A percentile compares a stretch with the other conserved stretches of the same genome.
These are phyloP conservation scores for Plasmopara viticola DNA, from an alignment of 352 stramenopile genomes.

Conservation along the genomic window DNA sequence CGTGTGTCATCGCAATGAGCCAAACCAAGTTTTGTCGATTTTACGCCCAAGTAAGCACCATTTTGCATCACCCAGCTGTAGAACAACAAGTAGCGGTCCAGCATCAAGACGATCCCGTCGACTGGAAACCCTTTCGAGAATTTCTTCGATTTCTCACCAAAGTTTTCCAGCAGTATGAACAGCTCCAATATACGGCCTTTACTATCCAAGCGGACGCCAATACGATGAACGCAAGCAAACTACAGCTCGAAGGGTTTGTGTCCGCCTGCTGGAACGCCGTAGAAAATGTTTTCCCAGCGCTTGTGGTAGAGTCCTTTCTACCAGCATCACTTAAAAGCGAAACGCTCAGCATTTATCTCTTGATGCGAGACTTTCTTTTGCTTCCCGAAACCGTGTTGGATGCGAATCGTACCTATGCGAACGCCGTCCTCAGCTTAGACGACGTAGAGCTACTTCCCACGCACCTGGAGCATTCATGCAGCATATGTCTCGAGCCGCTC, in stretches of 20 bases:
- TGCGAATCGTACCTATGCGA: constrained; percentile 48
- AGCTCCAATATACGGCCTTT: constrained; percentile 35
- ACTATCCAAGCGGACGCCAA: constrained; percentile 31
- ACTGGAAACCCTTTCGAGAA: constrained; percentile 45
- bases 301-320: constrained; percentile 40
- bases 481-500: constrained; percentile 49
- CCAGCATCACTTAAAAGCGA: constrained; percentile 27
- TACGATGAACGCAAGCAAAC: constrained; percentile 28
- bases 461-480: constrained; percentile 38
- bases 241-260: constrained; percentile 42
- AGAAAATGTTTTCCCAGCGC: constrained; percentile 37
- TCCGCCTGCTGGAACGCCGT: constrained; percentile 39
- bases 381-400: constrained; percentile 42
- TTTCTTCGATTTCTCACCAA: constrained; percentile 36
- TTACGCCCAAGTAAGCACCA: constrained; percentile 32
- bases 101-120: constrained; percentile 13
- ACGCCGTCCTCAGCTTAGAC: constrained; percentile 49
- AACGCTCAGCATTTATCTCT: constrained; percentile 36
- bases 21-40: constrained; percentile 51
- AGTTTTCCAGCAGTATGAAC: constrained; percentile 32
- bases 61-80: constrained; percentile 34
- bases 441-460: constrained; percentile 33
- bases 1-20: constrained; percentile 57
- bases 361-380: constrained; percentile 50
- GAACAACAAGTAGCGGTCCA: constrained; percentile 9